These are phyloP conservation scores for Monilinia fructicola DNA, from an alignment of 2,329 filamentous ascomycete species.

Conservation along the genomic window DNA sequence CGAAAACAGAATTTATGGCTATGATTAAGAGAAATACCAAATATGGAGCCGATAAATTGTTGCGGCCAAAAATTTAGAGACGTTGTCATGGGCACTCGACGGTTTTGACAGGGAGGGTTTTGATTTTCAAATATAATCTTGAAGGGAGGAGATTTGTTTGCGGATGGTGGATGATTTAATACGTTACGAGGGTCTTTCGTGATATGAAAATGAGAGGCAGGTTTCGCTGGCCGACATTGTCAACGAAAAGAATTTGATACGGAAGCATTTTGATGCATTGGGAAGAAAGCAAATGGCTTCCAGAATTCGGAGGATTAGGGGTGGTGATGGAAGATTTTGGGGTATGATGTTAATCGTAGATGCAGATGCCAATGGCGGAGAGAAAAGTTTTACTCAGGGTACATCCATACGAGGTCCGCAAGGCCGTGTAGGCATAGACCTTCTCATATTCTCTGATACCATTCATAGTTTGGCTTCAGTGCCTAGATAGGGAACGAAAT, in stretches of 20 bases:
- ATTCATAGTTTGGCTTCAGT: not conserved
- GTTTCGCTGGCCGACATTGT: not conserved
- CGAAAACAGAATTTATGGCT: slow-evolving; percentile 56
- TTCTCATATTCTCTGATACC: not conserved
- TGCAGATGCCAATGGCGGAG: not conserved
- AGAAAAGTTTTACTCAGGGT: not conserved
- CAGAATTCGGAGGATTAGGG: not conserved
- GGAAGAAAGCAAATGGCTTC: not conserved
- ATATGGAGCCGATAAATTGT: slow-evolving; percentile 56
- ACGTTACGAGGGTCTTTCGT: slow-evolving; percentile 5
- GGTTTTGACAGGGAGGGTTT: not conserved
- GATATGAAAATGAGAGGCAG: not conserved
- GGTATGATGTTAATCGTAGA: not conserved
- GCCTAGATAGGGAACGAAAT: not conserved
- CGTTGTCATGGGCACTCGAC: not conserved
- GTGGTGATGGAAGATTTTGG: not conserved
- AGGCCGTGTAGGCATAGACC: not conserved
- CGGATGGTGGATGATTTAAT: not conserved
- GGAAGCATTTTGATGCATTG: not conserved
- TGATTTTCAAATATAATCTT: not conserved
- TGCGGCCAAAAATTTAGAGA: slow-evolving; percentile 38
- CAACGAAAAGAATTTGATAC: slow-evolving; percentile 11
- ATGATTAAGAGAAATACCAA: slow-evolving; percentile 57
- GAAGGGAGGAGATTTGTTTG: not conserved
- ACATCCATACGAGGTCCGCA: not conserved